A percentile compares a stretch with the other conserved stretches of the same genome.
These are phyloP conservation scores for Pseudocercospora fijiensis DNA, from an alignment of 2,329 filamentous ascomycete species.

Conservation along the genomic window DNA sequence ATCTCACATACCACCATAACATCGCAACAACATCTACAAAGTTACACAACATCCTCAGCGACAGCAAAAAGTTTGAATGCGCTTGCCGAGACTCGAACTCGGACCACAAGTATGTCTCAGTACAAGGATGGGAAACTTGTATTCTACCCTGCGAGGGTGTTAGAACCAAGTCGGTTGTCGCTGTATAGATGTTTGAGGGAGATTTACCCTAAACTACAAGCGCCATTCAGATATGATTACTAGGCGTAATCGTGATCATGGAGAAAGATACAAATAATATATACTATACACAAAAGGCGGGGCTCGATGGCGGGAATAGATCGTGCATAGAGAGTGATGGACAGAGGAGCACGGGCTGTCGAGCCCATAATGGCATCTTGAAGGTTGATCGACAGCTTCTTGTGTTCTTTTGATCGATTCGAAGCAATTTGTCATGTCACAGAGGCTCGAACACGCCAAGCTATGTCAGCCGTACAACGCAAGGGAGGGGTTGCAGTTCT, in stretches of 20 bases:
- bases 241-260: constrained; percentile 1
- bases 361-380: neutral
- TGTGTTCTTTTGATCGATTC: neutral
- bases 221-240: neutral
- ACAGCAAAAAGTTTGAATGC: no score
- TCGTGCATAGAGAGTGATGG: neutral
- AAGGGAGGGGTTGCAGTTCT: neutral
- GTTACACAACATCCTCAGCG: no score
- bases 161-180: neutral
- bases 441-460: neutral
- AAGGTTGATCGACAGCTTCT: neutral
- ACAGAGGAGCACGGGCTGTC: no score
- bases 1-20: no score
- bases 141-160: constrained; percentile 4
- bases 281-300: neutral
- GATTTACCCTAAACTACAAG: constrained; percentile 8
- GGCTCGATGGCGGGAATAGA: neutral
- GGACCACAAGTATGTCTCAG: constrained; percentile 9
- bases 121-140: constrained; percentile 7
- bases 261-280: neutral
- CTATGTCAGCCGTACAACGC: neutral
- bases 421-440: neutral
- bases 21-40: no score
- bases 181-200: neutral
- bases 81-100: no score